Base-by-base conservation (phyloP, 2,329 filamentous ascomycete genomes). In the Botrytis aclada region DNA sequence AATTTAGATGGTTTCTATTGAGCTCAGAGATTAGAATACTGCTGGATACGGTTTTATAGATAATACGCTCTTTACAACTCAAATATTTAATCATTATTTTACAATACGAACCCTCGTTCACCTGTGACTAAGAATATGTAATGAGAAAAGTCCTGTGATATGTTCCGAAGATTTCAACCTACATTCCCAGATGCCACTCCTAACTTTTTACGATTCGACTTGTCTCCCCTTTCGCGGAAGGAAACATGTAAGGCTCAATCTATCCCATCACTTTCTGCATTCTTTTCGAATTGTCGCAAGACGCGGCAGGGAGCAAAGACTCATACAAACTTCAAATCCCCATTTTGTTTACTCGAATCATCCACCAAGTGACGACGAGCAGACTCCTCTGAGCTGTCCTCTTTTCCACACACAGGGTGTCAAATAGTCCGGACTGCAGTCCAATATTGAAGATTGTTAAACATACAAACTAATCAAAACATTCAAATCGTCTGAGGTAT, bases 21-120 rank as follows among this genome's bases (percentile, higher is more conserved):
- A 66, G 63, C 63, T 66, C 32, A 34, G 63, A 39, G 32, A n/a
- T 66, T 51, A 22, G 32, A 47, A 66, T 16, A 45, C 45, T 66
- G 63, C 63, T 51, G 45, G 43, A 51, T 51, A 66, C 63, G 37
- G 63, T 34, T 51, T 51, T 66, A 37, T 66, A 66, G 32, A n/a
- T 66, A 51, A 66, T 51, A 51, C 63, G 43, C 63, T 66, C 32
- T 51, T 66, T 51, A 39, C 32, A 51, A 37, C 43, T 37, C 45
- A 9, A 51, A 39, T 20, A 51, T 29, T 37, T 66, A 66, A 66
- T 66, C 43, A 51, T n/a, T n/a, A 51, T 56, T 56, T 37, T 51
- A 66, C 32, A 34, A 66, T 51, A 5, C 6, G 51, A 66, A 29
- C 12, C 14, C 14, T 25, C 14, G 8, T 66, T 29, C 8, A 39